phyloP scores from a whole-genome alignment of 1,284 basidiomycete genomes.

The Coniferiporia sulphurascens region DNA sequence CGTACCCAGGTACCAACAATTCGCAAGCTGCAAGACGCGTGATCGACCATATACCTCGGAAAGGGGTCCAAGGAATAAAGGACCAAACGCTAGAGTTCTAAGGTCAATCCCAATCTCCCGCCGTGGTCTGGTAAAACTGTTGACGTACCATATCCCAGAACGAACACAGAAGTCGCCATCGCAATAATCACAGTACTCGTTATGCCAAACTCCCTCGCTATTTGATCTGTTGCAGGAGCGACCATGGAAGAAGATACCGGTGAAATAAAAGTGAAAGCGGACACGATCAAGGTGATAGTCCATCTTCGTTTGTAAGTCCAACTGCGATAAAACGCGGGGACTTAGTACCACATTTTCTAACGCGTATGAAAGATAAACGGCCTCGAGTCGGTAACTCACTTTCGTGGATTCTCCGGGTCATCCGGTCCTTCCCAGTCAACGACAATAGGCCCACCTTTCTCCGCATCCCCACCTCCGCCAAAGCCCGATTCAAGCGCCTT shows the following conservation, averaged over 20 bases:
- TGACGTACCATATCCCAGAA: constrained; percentile 55
- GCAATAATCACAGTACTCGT: constrained; percentile 47
- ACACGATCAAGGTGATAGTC: constrained; percentile 56
- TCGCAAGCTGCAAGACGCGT: constrained; percentile 45
- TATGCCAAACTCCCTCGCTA: constrained; percentile 55
- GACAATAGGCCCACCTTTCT: constrained; percentile 28
- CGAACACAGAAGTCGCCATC: constrained; percentile 62
- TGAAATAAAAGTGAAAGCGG: constrained; percentile 60
- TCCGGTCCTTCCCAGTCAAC: constrained; percentile 62
- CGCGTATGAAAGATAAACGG: too few species aligned
- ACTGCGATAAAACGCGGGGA: constrained; percentile 29
- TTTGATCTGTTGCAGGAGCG: constrained; percentile 53
- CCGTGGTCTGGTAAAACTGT: neutral
- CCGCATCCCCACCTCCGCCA: constrained; percentile 1
- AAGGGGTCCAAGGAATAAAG: constrained; percentile 50
- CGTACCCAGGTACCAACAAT: constrained; percentile 55
- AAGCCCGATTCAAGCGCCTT: constrained; percentile 16
- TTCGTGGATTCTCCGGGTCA: constrained; percentile 62
- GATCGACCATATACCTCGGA: constrained; percentile 45
- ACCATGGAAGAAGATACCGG: constrained; percentile 71
- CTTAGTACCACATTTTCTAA: neutral
- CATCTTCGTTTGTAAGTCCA: constrained; percentile 60
- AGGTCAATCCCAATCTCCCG: constrained; percentile 15
- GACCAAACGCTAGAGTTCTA: constrained; percentile 38
- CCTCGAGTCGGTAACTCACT: constrained; percentile 37